These are phyloP conservation scores for Fusarium anguioides DNA, from an alignment of 2,329 filamentous ascomycete genomes.

Conservation along the genomic window DNA sequence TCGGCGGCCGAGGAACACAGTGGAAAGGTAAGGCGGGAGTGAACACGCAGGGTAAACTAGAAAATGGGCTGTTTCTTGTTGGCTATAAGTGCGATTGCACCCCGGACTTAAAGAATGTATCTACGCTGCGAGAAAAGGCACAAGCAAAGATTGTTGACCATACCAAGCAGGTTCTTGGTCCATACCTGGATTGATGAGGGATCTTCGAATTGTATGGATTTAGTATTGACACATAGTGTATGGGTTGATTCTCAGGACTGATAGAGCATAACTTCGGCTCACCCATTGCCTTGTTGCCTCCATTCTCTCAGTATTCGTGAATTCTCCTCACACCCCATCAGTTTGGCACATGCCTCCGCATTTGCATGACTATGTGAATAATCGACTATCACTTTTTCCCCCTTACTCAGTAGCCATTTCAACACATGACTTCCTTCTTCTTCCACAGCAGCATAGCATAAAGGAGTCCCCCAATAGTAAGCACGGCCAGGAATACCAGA, in stretches of 20 bases:
- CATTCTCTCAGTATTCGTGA: not conserved
- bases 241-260: no score
- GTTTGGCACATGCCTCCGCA: not conserved
- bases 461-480: no score
- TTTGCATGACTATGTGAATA: not conserved
- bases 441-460: no score
- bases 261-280: no score
- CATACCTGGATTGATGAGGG: slow-evolving; percentile 13
- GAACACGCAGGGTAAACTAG: slow-evolving; percentile 43
- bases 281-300: not conserved
- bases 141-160: slow-evolving; percentile 49
- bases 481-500: no score
- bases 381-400: not conserved
- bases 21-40: slow-evolving; percentile 48
- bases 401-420: no score
- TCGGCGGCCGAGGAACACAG: slow-evolving; percentile 49
- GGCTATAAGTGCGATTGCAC: slow-evolving; percentile 48
- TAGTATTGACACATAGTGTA: no score
- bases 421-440: no score
- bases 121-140: slow-evolving; percentile 46
- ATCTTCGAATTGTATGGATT: no score
- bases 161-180: slow-evolving; percentile 47
- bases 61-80: slow-evolving; percentile 50
- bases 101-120: slow-evolving; percentile 47
- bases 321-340: not conserved